A percentile compares a stretch with the other conserved stretches of the same genome.
phyloP scores from a whole-genome alignment of 768 basidiomycete species.

The Rhodotorula taiwanensis region DNA sequence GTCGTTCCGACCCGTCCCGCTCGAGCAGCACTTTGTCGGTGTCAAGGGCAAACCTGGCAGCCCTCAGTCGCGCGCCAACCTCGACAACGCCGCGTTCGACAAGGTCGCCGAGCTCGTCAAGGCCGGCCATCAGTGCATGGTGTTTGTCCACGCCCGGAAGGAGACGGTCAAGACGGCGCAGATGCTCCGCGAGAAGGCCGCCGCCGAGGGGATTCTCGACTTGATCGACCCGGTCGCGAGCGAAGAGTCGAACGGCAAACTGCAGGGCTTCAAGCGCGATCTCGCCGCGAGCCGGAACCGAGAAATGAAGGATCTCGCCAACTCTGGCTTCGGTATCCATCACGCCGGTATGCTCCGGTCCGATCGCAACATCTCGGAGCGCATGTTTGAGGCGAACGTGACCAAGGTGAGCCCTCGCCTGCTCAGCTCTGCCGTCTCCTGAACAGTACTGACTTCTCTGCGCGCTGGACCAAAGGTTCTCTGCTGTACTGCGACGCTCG shows the following conservation, averaged over 20 bases:
- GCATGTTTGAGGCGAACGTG: constrained; percentile 78
- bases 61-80: constrained; percentile 64
- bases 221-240: constrained; percentile 60
- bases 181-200: constrained; percentile 63
- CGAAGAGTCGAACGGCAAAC: constrained; percentile 48
- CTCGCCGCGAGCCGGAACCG: constrained; percentile 79
- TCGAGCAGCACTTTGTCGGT: constrained; percentile 95
- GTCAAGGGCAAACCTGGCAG: constrained; percentile 81
- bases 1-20: constrained; percentile 89
- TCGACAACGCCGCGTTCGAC: constrained; percentile 80
- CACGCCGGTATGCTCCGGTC: constrained; percentile 96
- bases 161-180: constrained; percentile 91
- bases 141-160: constrained; percentile 96
- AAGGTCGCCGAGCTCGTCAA: constrained; percentile 76
- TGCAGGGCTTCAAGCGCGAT: constrained; percentile 64
- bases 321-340: constrained; percentile 89
- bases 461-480: constrained; percentile 58
- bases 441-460: not conserved
- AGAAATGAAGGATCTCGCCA: constrained; percentile 93
- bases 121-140: constrained; percentile 98
- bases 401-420: constrained; percentile 62
- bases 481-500: constrained; percentile 94
- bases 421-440: not conserved
- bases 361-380: constrained; percentile 91
- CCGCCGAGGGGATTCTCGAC: constrained; percentile 62